These are phyloP conservation scores for Leccinum barrowsii DNA, from an alignment of 768 basidiomycete species.

Conservation along the genomic window DNA sequence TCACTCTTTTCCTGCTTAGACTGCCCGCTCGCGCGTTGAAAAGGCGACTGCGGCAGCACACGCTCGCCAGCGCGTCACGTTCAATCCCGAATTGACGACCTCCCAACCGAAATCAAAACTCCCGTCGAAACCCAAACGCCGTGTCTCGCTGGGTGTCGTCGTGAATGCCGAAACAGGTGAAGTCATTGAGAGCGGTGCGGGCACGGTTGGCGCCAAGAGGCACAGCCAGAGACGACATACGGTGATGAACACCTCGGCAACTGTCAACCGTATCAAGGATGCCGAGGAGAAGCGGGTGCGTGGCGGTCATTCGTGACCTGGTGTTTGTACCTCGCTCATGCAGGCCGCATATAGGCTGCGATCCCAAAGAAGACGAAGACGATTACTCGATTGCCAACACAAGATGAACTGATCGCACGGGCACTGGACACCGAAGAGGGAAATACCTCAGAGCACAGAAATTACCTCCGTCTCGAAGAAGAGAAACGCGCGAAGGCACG, in stretches of 20 bases:
- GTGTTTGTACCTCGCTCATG: neutral
- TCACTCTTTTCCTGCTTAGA: slow-evolving; percentile 33
- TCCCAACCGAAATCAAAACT: slow-evolving; percentile 27
- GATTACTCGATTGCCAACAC: slow-evolving; percentile 54
- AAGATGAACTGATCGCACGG: slow-evolving; percentile 78
- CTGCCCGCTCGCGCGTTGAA: slow-evolving; percentile 53
- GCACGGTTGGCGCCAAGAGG: slow-evolving; percentile 29
- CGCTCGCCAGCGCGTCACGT: slow-evolving; percentile 61
- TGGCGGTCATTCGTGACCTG: neutral
- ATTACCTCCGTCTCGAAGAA: slow-evolving; percentile 78
- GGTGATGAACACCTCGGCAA: slow-evolving; percentile 65
- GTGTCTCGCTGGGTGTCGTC: slow-evolving; percentile 52
- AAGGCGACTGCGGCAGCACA: slow-evolving; percentile 65
- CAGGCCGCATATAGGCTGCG: slow-evolving; percentile 41
- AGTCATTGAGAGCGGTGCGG: slow-evolving; percentile 36
- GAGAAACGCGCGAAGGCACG: slow-evolving; percentile 68
- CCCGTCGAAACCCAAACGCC: slow-evolving; percentile 35
- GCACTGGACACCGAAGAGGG: slow-evolving; percentile 87
- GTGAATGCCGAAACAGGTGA: slow-evolving; percentile 63
- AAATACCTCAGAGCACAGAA: slow-evolving; percentile 71
- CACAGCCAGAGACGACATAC: slow-evolving; percentile 69
- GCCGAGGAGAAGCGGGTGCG: slow-evolving; percentile 60
- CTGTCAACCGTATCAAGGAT: slow-evolving; percentile 60
- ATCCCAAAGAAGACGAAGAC: slow-evolving; percentile 59
- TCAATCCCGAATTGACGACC: slow-evolving; percentile 50